Evolutionary conservation across 495 filamentous ascomycete species (phyloP), one percentile per base, ranked within the genome.

Genomic region (Terfezia boudieri): DNA sequence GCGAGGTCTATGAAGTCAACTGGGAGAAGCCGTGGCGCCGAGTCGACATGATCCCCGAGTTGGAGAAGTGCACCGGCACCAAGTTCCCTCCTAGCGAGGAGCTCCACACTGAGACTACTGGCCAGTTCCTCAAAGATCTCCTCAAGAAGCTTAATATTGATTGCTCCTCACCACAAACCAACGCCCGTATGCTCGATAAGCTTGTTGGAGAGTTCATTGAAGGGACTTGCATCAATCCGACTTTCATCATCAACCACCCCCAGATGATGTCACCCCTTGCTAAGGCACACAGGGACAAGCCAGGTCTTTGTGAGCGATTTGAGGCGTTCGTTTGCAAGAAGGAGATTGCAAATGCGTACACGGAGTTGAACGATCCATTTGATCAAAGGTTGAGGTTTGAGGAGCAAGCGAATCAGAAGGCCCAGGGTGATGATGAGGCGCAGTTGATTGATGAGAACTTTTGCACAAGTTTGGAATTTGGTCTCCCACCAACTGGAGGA

Each of bases 251-350:
- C 43, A 81, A 81, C 49, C 88, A 95, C 71, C 88, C 88, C 8
- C 83, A 94, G 69, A 84, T 93, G 80, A 99, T 99, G 92, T 90
- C 84, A 17, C 90, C 90, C 5, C 74, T 96, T 35, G 92, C 90
- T 73, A 96, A 99, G 74, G 86, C 84, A 69, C 84, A 94, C 70
- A 83, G 92, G 57, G 62, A 71, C 56, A 75, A 78, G 57, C 74
- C 79, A 50, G 92, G 92, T 60, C 77, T 98, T 12, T 94, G 86
- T 67, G 90, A 98, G 71, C 81, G 92, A 53, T 95, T 95, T 70
- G 90, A 98, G 70, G 87, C 84, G 17, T 98, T 98, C 63, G 92
- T 94, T 36, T 87, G 83, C 76, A 94, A 86, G 74, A 94, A 95
- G 76, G 86, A 94, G 67, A 92, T 95, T 59, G 80, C 79, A 57